Evolutionary conservation across 1,284 basidiomycete species (phyloP), one percentile per base, ranked within the genome.

Genomic region (Mycena sp.): DNA sequence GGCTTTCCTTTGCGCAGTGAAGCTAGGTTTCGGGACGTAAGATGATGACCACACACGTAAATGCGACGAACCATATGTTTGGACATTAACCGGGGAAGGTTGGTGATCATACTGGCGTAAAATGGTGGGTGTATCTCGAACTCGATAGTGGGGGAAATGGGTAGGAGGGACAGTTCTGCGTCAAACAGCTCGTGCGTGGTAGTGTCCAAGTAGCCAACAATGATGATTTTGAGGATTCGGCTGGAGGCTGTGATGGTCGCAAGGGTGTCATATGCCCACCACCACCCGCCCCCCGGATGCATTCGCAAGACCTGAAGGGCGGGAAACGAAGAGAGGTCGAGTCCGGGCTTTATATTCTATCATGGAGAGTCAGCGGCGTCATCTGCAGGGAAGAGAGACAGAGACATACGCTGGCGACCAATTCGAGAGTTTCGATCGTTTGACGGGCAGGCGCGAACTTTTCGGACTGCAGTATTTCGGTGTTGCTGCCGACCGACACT

Each of bases 31-130:
- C n/a, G n/a, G n/a, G n/a, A n/a, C n/a, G n/a, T n/a, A n/a, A n/a
- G n/a, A n/a, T n/a, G n/a, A n/a, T n/a, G n/a, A n/a, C n/a, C 37
- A 52, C 23, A 52, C 50, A 52, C 50, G 37, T 38, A 40, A 26
- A 52, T 2, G 17, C 51, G 26, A 53, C 51, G 51, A 14, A 53
- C 51, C 51, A 43, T 53, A 16, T 53, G 40, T 30, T 43, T 53
- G 26, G 51, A 53, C 38, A 19, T 53, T 19, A 53, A 43, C 38
- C 17, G 51, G 26, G 51, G 37, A 52, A 52, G 50, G 37, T 6
- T 19, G 35, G 50, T n/a, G 50, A 52, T 52, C 50, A 52, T 52
- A 52, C 50, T 40, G n/a, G n/a, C n/a, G n/a, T n/a, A n/a, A n/a
- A n/a, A n/a, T n/a, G n/a, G n/a, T n/a, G n/a, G n/a, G n/a, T n/a